Percentiles rank a stretch among this genome's conserved stretches.
Conservation (phyloP, 805 yeast species). For the Yarrowia sp. region DNA sequence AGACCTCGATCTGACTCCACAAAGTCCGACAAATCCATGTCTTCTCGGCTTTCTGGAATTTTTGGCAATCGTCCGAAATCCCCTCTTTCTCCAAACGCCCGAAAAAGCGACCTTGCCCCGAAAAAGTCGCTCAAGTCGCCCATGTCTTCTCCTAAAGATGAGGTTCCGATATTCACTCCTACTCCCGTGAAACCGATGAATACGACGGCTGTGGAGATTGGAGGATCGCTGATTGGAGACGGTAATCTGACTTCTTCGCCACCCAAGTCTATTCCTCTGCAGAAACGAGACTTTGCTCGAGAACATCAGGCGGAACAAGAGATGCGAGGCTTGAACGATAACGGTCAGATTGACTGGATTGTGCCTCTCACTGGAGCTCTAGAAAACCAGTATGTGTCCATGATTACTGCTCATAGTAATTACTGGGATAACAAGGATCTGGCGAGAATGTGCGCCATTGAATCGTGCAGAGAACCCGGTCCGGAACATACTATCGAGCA, state of each 20-base stretch:
- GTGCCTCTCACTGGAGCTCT: constrained; percentile 64
- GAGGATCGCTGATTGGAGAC: constrained; percentile 27
- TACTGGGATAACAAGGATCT: constrained; percentile 88
- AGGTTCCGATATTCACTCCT: constrained; percentile 23
- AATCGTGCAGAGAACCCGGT: constrained; percentile 49
- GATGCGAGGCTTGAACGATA: constrained; percentile 64
- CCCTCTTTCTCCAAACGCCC: constrained; percentile 27
- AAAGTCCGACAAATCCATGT: constrained; percentile 11
- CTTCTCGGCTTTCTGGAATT: constrained; percentile 27
- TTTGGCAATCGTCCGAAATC: constrained; percentile 12
- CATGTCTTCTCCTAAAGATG: constrained; percentile 7
- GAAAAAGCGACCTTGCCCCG: not conserved
- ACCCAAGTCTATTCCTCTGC: constrained; percentile 20
- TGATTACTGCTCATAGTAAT: constrained; percentile 86
- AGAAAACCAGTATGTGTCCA: constrained; percentile 79
- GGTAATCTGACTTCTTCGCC: constrained; percentile 25
- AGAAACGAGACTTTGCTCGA: constrained; percentile 22
- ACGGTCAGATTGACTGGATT: constrained; percentile 85
- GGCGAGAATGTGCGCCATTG: constrained; percentile 62
- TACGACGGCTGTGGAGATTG: not conserved
- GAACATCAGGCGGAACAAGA: constrained; percentile 47
- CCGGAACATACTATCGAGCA: constrained; percentile 45
- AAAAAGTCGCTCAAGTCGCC: constrained; percentile 17
- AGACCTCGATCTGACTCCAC: constrained; percentile 17
- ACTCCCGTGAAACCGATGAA: constrained; percentile 13